Conservation (phyloP, 164 flowering plant genomes). For the Dillenia suffruticosa region DNA sequence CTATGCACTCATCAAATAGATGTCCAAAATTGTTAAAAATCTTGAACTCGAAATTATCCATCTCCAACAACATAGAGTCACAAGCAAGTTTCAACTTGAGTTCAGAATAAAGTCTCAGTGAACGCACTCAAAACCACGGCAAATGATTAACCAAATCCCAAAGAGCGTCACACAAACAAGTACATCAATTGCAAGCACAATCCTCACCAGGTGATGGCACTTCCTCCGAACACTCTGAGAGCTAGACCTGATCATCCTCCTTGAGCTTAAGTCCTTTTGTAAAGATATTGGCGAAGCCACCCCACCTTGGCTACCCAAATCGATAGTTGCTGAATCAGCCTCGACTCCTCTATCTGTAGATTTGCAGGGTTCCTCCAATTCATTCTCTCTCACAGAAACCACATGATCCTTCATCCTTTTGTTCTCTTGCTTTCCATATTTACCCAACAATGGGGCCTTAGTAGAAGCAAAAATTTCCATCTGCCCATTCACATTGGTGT, state of each 20-base stretch:
- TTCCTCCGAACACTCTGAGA: conserved; percentile 38
- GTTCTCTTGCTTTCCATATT: conserved; percentile 48
- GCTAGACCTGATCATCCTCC: conserved; percentile 38
- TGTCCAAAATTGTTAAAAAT: too few relatives aligned
- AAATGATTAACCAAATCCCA: conserved; percentile 63
- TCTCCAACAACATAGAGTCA: too few relatives aligned
- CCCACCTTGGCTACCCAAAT: conserved; percentile 29
- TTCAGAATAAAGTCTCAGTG: conserved; percentile 11
- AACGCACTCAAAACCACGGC: conserved; percentile 49
- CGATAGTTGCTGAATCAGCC: conserved; percentile 26
- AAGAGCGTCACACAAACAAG: conserved; percentile 56
- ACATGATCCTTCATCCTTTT: conserved; percentile 56
- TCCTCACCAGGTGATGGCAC: conserved; percentile 68
- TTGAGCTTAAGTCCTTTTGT: conserved; percentile 44
- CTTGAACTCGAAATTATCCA: too few relatives aligned
- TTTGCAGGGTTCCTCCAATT: conserved; percentile 50
- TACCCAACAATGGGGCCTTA: conserved; percentile 65
- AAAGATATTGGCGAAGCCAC: conserved; percentile 34
- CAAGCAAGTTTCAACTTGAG: too few relatives aligned
- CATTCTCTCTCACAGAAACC: conserved; percentile 37
- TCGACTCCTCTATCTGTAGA: conserved; percentile 51
- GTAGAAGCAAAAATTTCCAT: conserved; percentile 38
- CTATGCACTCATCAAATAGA: too few relatives aligned
- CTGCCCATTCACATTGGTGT: conserved; percentile 22
- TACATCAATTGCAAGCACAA: conserved; percentile 71